Base-by-base conservation (phyloP, 148 eudicot species). In the Suaeda aralocaspica region DNA sequence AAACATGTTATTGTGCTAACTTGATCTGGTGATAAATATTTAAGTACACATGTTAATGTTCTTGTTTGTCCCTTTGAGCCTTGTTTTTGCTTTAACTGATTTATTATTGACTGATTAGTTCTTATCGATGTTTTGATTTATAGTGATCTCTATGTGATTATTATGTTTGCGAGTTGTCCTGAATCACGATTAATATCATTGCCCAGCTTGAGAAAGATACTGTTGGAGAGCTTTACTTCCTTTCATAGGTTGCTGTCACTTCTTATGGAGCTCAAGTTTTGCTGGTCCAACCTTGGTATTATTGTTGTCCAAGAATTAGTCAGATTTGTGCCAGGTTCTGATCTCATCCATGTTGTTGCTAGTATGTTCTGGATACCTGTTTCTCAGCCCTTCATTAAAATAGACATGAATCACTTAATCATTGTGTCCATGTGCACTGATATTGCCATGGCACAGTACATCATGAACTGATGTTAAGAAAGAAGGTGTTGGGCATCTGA, bases 201-300 rank as follows among this genome's bases (percentile, higher is more conserved):
- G 57, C 56, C 22, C 41, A 45, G 56, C 53, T 55, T 22, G 58
- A 30, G 62, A 64, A 58, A 72, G 5, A 25, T 26, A 16, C 42
- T 31, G 16, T 26, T 39, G 21, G 65, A 69, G 53, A 56, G 57
- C 29, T 57, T 33, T 29, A n/a, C 28, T 59, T 12, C 56, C 14
- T 59, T 9, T 46, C 66, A 59, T n/a, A n/a, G 6, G 24, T 5
- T 7, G 72, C 33, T 26, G 22, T 13, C 46, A 0, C 7, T 42
- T 70, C 66, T 72, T 16, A 41, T 42, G 36, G 59, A 50, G 67
- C n/a, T 72, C 69, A 50, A 49, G n/a, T 67, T 49, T 59, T 34
- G 4, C 29, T 21, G 34, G 19, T 24, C 6, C 51, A 3, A 33
- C 28, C 28, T 59, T 45, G 31, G 49, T 41, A 8, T 41, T 34